A percentile compares a stretch with the other conserved stretches of the same genome.
These are phyloP conservation scores for Cordyceps javanica DNA, from an alignment of 2,329 filamentous ascomycete genomes.

Conservation along the genomic window DNA sequence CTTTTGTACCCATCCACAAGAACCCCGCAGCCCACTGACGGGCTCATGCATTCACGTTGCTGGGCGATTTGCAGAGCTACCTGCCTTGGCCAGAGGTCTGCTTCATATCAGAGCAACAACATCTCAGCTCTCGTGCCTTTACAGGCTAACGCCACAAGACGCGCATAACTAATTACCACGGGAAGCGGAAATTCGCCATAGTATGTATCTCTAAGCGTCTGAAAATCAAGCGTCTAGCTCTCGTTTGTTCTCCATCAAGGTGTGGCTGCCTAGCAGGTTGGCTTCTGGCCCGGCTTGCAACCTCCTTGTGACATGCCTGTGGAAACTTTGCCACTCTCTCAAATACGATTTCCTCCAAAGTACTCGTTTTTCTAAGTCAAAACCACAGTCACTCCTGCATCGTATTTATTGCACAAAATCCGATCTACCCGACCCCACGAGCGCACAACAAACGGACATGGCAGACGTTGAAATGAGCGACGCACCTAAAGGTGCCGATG, in stretches of 20 bases:
- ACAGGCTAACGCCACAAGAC: not conserved
- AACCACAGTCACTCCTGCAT: not conserved
- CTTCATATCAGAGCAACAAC: not conserved
- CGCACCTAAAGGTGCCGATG: conserved; percentile 52
- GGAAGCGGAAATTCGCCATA: not conserved
- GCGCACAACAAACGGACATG: conserved; percentile 48
- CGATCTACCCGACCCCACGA: not conserved
- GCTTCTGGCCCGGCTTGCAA: not conserved
- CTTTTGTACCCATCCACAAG: not conserved
- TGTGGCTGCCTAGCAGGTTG: not conserved
- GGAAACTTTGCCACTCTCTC: not conserved
- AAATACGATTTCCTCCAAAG: not conserved
- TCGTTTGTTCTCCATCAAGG: conserved; percentile 3
- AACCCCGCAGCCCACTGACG: conserved; percentile 4
- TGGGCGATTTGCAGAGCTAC: not conserved
- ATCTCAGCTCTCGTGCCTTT: not conserved
- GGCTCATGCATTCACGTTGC: not conserved
- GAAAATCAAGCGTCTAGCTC: not conserved
- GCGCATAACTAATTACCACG: not conserved
- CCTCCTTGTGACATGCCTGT: not conserved
- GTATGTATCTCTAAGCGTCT: not conserved
- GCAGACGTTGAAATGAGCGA: conserved; percentile 97
- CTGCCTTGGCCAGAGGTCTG: not conserved
- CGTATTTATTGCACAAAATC: not conserved
- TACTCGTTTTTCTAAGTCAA: not conserved